phyloP scores from a whole-genome alignment of 805 yeast species.

The Lachancea mirantina region DNA sequence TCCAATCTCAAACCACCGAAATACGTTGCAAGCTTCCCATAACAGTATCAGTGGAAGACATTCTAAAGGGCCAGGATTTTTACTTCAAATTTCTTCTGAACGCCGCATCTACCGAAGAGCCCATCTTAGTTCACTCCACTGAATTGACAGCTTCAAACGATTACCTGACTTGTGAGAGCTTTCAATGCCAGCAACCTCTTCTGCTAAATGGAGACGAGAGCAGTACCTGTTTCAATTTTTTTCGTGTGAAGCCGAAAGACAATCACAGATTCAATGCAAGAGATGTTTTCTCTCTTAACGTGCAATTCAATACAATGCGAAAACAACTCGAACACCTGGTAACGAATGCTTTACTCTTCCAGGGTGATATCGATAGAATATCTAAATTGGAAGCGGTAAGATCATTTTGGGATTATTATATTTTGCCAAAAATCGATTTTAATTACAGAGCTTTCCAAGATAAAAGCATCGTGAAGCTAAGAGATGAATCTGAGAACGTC shows the following conservation, averaged over 20 bases:
- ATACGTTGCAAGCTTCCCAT: conserved; percentile 22
- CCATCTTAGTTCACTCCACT: conserved; percentile 19
- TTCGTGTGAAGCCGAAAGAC: conserved; percentile 13
- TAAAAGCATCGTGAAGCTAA: conserved; percentile 10
- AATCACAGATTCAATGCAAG: conserved; percentile 11
- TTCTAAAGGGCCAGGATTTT: conserved; percentile 21
- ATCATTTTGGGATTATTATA: conserved; percentile 19
- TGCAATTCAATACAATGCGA: conserved; percentile 21
- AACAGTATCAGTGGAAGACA: conserved; percentile 30
- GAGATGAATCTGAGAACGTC: conserved; percentile 4
- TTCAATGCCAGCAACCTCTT: conserved; percentile 14
- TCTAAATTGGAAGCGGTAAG: conserved; percentile 20
- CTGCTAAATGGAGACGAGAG: conserved; percentile 15
- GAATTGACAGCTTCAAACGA: conserved; percentile 7
- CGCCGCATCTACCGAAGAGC: conserved; percentile 21
- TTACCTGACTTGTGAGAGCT: conserved; percentile 19
- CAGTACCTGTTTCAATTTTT: conserved; percentile 24
- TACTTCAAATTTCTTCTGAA: conserved; percentile 26
- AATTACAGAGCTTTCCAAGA: conserved; percentile 18
- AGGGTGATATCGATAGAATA: conserved; percentile 24
- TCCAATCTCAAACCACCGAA: conserved; percentile 12
- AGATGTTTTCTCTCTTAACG: conserved; percentile 19
- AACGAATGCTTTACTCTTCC: conserved; percentile 21
- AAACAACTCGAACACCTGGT: conserved; percentile 24
- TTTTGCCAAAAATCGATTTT: conserved; percentile 19